Conservation (phyloP, 2,329 filamentous ascomycete genomes). For the Colletotrichum orbiculare region DNA sequence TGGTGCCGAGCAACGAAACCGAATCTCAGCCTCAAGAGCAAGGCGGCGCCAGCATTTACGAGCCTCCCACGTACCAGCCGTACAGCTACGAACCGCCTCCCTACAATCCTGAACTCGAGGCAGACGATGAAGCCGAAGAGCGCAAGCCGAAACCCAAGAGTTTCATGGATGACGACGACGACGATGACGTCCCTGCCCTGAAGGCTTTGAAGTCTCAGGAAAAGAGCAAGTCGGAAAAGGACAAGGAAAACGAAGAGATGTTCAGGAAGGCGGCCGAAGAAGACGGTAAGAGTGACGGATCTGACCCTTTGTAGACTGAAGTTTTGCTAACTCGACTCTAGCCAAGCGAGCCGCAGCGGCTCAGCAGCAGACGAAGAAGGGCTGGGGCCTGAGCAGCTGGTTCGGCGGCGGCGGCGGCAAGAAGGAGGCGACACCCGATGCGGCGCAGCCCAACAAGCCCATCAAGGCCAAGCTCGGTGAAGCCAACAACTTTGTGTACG, state of each 20-base stretch:
- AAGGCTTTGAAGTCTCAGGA: slow-evolving; percentile 58
- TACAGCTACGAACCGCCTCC: slow-evolving; percentile 68
- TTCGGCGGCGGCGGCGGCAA: slow-evolving; percentile 78
- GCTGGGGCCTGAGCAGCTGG: slow-evolving; percentile 89
- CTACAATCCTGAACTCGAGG: slow-evolving; percentile 62
- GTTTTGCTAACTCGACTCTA: slow-evolving; percentile 44
- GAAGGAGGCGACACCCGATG: slow-evolving; percentile 63
- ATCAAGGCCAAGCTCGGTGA: slow-evolving; percentile 95
- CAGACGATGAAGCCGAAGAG: slow-evolving; percentile 60
- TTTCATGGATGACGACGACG: slow-evolving; percentile 86
- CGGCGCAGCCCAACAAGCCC: slow-evolving; percentile 65
- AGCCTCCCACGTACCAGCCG: slow-evolving; percentile 71
- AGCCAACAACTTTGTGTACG: slow-evolving; percentile 91
- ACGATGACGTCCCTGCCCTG: slow-evolving; percentile 70
- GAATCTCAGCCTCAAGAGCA: slow-evolving; percentile 43
- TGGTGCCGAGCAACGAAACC: slow-evolving; percentile 46
- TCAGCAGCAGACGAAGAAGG: slow-evolving; percentile 64
- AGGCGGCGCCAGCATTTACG: slow-evolving; percentile 60
- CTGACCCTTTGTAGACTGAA: neutral
- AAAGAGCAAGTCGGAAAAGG: slow-evolving; percentile 74
- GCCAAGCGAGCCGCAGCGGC: slow-evolving; percentile 69
- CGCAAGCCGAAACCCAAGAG: slow-evolving; percentile 78
- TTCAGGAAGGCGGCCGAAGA: slow-evolving; percentile 86
- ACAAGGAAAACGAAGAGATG: slow-evolving; percentile 84
- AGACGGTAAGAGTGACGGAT: slow-evolving; percentile 63